phyloP scores from a whole-genome alignment of 352 stramenopile species.

The Phytopythium delawarense region DNA sequence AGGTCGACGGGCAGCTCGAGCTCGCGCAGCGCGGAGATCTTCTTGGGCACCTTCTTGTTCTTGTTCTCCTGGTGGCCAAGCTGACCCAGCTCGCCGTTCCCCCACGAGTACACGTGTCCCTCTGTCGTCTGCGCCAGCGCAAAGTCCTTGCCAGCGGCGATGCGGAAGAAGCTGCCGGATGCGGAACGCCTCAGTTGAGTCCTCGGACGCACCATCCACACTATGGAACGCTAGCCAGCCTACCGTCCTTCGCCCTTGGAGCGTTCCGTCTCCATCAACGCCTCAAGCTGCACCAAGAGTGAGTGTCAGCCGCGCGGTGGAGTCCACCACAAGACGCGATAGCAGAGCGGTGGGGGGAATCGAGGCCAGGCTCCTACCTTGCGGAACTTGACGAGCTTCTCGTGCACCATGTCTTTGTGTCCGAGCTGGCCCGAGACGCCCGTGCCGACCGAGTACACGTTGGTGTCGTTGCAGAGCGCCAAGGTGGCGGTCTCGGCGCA shows the following conservation, averaged over 20 bases:
- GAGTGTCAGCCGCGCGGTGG: neutral
- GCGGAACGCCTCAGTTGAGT: conserved; percentile 1
- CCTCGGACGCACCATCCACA: neutral
- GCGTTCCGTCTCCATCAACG: conserved; percentile 69
- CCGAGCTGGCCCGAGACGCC: conserved; percentile 57
- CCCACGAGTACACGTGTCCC: conserved; percentile 78
- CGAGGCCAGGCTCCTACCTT: conserved; percentile 28
- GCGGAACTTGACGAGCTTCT: conserved; percentile 75
- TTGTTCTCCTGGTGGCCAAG: conserved; percentile 85
- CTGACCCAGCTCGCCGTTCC: conserved; percentile 71
- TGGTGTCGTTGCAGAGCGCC: conserved; percentile 61
- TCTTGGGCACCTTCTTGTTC: conserved; percentile 82
- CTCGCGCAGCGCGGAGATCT: conserved; percentile 78
- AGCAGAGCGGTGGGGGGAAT: neutral
- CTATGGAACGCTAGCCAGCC: neutral
- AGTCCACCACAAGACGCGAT: neutral
- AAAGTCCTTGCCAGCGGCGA: conserved; percentile 60
- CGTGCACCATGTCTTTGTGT: conserved; percentile 73
- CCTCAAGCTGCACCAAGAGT: conserved; percentile 39
- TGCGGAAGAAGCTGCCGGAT: conserved; percentile 42
- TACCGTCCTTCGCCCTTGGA: conserved; percentile 72
- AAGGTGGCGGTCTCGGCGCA: conserved; percentile 60
- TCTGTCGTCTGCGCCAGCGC: conserved; percentile 45
- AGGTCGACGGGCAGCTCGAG: conserved; percentile 68
- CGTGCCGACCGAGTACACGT: conserved; percentile 73